phyloP scores from a whole-genome alignment of 148 eudicot species.

The Dysphania ambrosioides region DNA sequence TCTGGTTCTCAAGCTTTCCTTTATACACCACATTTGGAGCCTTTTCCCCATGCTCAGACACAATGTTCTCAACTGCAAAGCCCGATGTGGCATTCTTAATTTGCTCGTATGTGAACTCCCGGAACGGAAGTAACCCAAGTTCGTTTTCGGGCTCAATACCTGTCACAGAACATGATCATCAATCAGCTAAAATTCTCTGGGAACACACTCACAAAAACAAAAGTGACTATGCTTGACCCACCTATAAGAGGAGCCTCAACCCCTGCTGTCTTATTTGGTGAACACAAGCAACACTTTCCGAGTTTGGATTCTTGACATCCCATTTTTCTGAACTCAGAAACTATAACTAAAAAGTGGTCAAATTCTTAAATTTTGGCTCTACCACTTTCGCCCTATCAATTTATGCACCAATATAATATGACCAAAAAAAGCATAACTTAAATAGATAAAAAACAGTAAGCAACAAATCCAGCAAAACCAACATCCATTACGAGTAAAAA shows the following conservation, averaged over 20 bases:
- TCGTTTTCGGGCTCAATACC: slow-evolving; percentile 38
- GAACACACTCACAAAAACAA: background rate
- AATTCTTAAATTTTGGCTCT: no score
- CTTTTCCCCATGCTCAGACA: slow-evolving; percentile 67
- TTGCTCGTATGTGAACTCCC: slow-evolving; percentile 54
- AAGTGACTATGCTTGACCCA: slow-evolving; percentile 19
- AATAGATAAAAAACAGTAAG: slow-evolving; percentile 13
- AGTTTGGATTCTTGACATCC: slow-evolving; percentile 61
- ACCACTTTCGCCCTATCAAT: background rate
- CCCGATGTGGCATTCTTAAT: slow-evolving; percentile 64
- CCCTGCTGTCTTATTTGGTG: slow-evolving; percentile 44
- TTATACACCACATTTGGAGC: slow-evolving; percentile 72
- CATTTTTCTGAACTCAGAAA: slow-evolving; percentile 42
- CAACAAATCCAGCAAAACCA: slow-evolving; percentile 19
- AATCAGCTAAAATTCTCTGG: slow-evolving; percentile 4
- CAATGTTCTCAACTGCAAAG: slow-evolving; percentile 63
- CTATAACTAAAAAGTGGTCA: no score
- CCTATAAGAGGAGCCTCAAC: slow-evolving; percentile 46
- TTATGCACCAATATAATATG: background rate
- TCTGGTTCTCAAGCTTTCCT: slow-evolving; percentile 65
- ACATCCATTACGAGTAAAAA: slow-evolving; percentile 9
- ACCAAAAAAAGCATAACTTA: slow-evolving; percentile 6
- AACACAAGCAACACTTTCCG: slow-evolving; percentile 50
- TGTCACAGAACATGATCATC: slow-evolving; percentile 21
- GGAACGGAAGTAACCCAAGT: slow-evolving; percentile 40